Percentiles rank a stretch among this genome's conserved stretches.
Conservation (phyloP, 441 rosid species). For the California macrophylla region DNA sequence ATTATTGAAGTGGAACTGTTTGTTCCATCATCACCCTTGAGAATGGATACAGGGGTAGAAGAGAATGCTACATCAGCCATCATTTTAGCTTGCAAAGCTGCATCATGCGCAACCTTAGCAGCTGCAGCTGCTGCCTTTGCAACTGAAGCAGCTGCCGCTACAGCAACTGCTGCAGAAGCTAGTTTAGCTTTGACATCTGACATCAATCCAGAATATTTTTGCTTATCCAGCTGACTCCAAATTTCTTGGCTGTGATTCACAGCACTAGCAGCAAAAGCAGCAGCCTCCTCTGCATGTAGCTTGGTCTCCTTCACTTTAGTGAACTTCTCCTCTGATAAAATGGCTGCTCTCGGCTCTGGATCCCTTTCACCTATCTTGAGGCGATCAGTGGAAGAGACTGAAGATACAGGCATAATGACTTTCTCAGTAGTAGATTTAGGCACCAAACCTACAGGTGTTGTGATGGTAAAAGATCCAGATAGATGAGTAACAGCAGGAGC, state of each 20-base stretch:
- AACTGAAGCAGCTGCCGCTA: constrained; percentile 87
- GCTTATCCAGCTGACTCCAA: constrained; percentile 67
- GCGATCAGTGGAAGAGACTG: constrained; percentile 32
- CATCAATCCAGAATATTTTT: constrained; percentile 42
- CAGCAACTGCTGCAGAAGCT: constrained; percentile 72
- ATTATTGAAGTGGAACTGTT: constrained; percentile 55
- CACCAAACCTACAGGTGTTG: constrained; percentile 32
- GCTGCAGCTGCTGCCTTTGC: constrained; percentile 98
- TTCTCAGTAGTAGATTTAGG: constrained; percentile 36
- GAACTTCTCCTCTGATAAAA: constrained; percentile 56
- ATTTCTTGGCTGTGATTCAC: constrained; percentile 52
- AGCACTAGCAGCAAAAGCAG: constrained; percentile 70
- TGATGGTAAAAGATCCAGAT: constrained; percentile 33
- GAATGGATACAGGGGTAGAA: constrained; percentile 51
- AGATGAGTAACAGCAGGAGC: constrained; percentile 34
- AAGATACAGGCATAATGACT: constrained; percentile 30
- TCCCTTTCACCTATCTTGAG: constrained; percentile 28
- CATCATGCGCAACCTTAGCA: constrained; percentile 82
- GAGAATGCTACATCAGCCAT: constrained; percentile 81
- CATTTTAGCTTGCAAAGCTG: constrained; percentile 86
- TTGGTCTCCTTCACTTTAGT: constrained; percentile 55
- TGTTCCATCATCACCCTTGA: constrained; percentile 44
- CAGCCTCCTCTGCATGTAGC: constrained; percentile 78
- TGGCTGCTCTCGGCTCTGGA: constrained; percentile 28
- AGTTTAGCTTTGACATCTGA: constrained; percentile 55